Evolutionary conservation across 2,329 filamentous ascomycete genomes (phyloP), one percentile per base, ranked within the genome.

Genomic region (Immersiporthe knoxdaviesiana): DNA sequence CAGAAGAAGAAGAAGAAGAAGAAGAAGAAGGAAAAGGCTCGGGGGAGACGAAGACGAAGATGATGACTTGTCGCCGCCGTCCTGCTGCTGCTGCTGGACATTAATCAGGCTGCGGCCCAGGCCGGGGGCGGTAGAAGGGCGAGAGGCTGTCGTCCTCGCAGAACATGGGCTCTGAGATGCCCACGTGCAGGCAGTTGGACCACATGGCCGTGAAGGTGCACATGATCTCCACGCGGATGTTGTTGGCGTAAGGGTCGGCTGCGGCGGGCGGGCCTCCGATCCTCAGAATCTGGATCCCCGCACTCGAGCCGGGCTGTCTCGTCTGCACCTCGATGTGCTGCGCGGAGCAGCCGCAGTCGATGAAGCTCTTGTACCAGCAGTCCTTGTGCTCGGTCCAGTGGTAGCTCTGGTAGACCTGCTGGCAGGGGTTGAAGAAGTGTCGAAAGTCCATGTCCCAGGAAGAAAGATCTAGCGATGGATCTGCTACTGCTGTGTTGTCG

Each of bases 181-280:
- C 75, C 14, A 78, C 59, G 24, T 76, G 74, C 1, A 66, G 44
- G 27, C 70, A 71, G 14, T 71, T 71, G n/a, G 56, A 39, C 63
- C 63, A 67, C 61, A 73, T 72, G 3, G 76, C 76, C 2, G 74
- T 62, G 1, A 76, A 32, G 6, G 71, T 76, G 68, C 76, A 78
- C 11, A 76, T 44, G 4, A 70, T 68, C 24, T 78, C 75, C 24
- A 78, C 30, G 5, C 76, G 76, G 18, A 78, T 69, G 47, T 71
- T 63, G 61, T 76, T 77, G 67, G 68, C 50, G 27, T 75, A 76
- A 52, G 72, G 75, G 65, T 77, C 74, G 24, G 75, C 70, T 4
- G 39, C 35, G 24, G 39, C 24, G n/a, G 67, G 41, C n/a, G 50
- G 70, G 8, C 70, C 54, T 50, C 63, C 71, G 14, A 75, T 56